Percentiles rank a stretch among this genome's conserved stretches.
These are phyloP conservation scores for Lactarius pseudohatsudake DNA, from an alignment of 768 basidiomycete species.

Conservation along the genomic window DNA sequence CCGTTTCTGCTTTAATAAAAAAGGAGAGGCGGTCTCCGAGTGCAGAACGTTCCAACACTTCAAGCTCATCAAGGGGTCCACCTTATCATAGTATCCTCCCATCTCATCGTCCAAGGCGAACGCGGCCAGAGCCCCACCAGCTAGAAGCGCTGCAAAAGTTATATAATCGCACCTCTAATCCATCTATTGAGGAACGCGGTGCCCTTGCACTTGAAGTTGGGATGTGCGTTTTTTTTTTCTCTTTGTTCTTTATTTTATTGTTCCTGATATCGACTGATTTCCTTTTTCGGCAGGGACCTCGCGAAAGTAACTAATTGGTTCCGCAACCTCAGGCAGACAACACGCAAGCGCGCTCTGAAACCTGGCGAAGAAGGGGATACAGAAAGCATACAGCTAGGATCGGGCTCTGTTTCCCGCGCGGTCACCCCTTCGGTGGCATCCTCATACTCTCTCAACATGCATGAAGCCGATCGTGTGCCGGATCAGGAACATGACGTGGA, in stretches of 20 bases:
- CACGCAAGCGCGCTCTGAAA: constrained; percentile 67
- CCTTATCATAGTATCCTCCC: constrained; percentile 46
- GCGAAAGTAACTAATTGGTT: constrained; percentile 90
- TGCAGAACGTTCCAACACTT: constrained; percentile 36
- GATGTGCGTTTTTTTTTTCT: constrained; percentile 42
- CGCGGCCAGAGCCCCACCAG: constrained; percentile 77
- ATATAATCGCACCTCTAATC: constrained; percentile 64
- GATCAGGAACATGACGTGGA: constrained; percentile 43
- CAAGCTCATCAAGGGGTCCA: constrained; percentile 41
- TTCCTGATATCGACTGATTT: constrained; percentile 11
- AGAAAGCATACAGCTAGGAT: constrained; percentile 36
- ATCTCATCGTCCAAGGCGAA: constrained; percentile 60
- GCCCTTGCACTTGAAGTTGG: constrained; percentile 73
- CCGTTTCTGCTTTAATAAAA: constrained; percentile 39
- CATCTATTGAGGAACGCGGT: constrained; percentile 77
- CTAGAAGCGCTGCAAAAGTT: constrained; percentile 72
- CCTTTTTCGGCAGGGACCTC: constrained; percentile 52
- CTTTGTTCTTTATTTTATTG: not conserved
- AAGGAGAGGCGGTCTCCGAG: constrained; percentile 38
- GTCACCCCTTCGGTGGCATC: constrained; percentile 52
- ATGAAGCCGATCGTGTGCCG: constrained; percentile 42
- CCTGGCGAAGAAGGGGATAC: constrained; percentile 46
- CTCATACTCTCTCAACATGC: constrained; percentile 45
- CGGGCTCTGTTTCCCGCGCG: constrained; percentile 50
- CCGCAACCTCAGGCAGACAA: constrained; percentile 77